These are phyloP conservation scores for Licmophora abbreviata DNA, from an alignment of 108 stramenopile genomes.

Conservation along the genomic window DNA sequence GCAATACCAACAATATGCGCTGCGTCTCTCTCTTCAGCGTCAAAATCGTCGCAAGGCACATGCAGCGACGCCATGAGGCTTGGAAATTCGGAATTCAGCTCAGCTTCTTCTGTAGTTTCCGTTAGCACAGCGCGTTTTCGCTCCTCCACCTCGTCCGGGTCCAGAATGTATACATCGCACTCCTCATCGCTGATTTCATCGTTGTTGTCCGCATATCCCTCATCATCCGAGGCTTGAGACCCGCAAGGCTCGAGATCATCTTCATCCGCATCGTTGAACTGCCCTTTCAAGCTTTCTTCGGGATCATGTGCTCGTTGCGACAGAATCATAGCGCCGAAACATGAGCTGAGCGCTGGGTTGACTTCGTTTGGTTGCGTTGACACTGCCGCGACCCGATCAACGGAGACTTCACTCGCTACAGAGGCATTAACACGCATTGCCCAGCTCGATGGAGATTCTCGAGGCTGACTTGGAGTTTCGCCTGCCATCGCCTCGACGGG, in stretches of 20 bases:
- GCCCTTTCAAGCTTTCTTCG: too few relatives aligned
- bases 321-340: too few relatives aligned
- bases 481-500: too few relatives aligned
- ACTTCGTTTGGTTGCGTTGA: too few relatives aligned
- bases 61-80: slow-evolving; percentile 51
- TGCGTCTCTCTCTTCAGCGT: slow-evolving; percentile 26
- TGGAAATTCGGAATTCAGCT: slow-evolving; percentile 63
- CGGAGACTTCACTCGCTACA: too few relatives aligned
- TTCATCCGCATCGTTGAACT: slow-evolving; percentile 44
- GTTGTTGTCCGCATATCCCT: slow-evolving; percentile 22
- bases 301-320: too few relatives aligned
- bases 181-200: slow-evolving; percentile 51
- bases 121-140: not conserved
- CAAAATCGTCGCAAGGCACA: slow-evolving; percentile 64
- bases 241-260: slow-evolving; percentile 15
- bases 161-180: slow-evolving; percentile 56
- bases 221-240: slow-evolving; percentile 9
- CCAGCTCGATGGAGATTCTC: too few relatives aligned
- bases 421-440: too few relatives aligned
- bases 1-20: too few relatives aligned
- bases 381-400: too few relatives aligned
- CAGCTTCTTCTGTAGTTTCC: slow-evolving; percentile 19
- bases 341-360: too few relatives aligned
- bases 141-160: slow-evolving; percentile 39
- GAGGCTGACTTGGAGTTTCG: too few relatives aligned